Base-by-base conservation (phyloP, 306 rosid species). In the Gastrolobium bilobum region DNA sequence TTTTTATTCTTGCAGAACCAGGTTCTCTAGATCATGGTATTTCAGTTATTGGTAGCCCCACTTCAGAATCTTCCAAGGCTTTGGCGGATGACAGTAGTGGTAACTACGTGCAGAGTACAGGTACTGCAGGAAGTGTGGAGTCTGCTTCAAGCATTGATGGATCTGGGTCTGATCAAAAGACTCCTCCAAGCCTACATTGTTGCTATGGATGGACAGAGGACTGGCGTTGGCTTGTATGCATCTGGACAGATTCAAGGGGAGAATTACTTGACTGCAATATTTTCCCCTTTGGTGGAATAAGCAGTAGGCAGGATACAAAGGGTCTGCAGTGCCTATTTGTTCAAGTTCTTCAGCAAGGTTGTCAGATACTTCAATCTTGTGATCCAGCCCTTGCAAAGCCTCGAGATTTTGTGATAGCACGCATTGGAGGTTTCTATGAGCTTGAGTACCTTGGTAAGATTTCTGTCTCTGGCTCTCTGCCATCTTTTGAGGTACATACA, bases 171-270 rank as follows among this genome's bases (percentile, higher is more conserved):
- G 98, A 92, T 79, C 91, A 80, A 44, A 95, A 89, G 91, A 71
- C 61, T 83, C 71, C 81, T 83, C 90, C 97, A n/a, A 95, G 98
- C 86, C 81, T 95, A 30, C 99, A 95, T 83, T 95, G 99, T 89
- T 91, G 97, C 91, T 95, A 95, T 73, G 99, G 99, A 71, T 95
- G 99, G 99, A 92, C 99, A 37, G 99, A 95, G 84, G 99, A 95
- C 73, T 95, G 99, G 99, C 97, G 97, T 50, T 95, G 99, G 99
- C 96, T 95, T 31, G 97, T 95, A 66, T 92, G 99, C 84, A 89
- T 86, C 79, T 95, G 99, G 99, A 95, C 99, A 42, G 99, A 95
- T 85, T 88, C 99, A 42, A 90, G 97, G 78, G 99, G 99, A 81
- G 99, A 95, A 86, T 83, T 95, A 85, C 92, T 95, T 38, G 98